phyloP scores from a whole-genome alignment of 2,329 filamentous ascomycete genomes.

The Mycosphaerella arachidis region DNA sequence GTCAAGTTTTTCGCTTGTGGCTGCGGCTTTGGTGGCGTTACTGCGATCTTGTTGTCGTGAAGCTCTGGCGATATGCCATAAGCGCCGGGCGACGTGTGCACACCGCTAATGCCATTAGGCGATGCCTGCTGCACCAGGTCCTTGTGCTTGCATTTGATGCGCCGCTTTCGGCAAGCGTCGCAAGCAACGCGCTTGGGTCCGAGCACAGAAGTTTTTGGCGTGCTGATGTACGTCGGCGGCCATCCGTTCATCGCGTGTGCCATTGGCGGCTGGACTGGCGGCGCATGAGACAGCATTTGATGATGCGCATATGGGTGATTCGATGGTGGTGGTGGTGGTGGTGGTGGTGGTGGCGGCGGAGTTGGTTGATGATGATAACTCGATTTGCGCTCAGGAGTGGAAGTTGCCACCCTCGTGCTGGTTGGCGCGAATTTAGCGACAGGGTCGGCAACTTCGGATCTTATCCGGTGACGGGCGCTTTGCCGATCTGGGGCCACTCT shows the following conservation, averaged over 20 bases:
- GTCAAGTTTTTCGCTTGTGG: neutral
- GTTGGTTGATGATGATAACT: conserved; percentile 23
- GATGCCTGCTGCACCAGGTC: conserved; percentile 42
- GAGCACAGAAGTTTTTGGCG: conserved; percentile 54
- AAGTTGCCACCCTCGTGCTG: conserved; percentile 13
- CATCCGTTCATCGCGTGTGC: conserved; percentile 27
- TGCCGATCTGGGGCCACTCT: conserved; percentile 43
- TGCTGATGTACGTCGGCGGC: conserved; percentile 37
- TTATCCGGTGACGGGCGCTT: conserved; percentile 35
- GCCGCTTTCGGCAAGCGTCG: conserved; percentile 58
- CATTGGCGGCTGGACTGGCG: conserved; percentile 19
- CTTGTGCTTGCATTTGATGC: conserved; percentile 61
- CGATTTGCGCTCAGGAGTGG: conserved; percentile 20
- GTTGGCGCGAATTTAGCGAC: conserved; percentile 15
- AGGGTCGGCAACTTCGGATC: conserved; percentile 18
- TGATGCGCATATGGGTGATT: conserved; percentile 26
- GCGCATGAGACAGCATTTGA: conserved; percentile 16
- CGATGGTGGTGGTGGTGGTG: conserved; percentile 5
- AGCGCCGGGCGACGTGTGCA: conserved; percentile 11
- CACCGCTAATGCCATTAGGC: neutral
- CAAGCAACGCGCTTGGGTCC: conserved; percentile 59
- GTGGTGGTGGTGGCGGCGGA: conserved; percentile 10
- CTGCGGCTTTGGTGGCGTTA: conserved; percentile 18
- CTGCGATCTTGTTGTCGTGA: conserved; percentile 28
- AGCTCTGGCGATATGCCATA: conserved; percentile 20